Conservation (phyloP, 2,329 filamentous ascomycete genomes). For the Venturia nashicola region DNA sequence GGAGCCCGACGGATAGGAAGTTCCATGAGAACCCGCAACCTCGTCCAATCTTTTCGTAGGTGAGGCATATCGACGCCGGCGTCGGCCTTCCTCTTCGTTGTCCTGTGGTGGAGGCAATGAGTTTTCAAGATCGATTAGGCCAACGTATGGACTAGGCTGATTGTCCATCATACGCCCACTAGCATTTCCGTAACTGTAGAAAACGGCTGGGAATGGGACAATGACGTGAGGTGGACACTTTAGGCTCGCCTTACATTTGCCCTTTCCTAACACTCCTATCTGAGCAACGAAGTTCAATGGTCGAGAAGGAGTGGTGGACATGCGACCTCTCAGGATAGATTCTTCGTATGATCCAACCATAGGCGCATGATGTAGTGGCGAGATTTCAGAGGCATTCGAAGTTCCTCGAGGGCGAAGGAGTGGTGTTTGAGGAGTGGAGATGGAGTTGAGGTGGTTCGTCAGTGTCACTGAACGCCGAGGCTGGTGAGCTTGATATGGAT, state of each 20-base stretch:
- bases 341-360: slow-evolving; percentile 99
- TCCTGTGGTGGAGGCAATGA: neutral
- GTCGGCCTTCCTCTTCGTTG: neutral
- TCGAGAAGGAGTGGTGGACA: slow-evolving; percentile 92
- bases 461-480: slow-evolving; percentile 63
- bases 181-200: slow-evolving; percentile 71
- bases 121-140: slow-evolving; percentile 82
- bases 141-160: slow-evolving; percentile 91
- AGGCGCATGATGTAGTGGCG: slow-evolving; percentile 74
- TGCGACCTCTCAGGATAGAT: slow-evolving; percentile 83
- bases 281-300: slow-evolving; percentile 89
- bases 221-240: slow-evolving; percentile 84
- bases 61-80: slow-evolving; percentile 9
- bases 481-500: slow-evolving; percentile 66
- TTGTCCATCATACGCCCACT: slow-evolving; percentile 45
- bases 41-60: slow-evolving; percentile 14
- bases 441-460: slow-evolving; percentile 28
- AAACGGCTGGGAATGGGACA: slow-evolving; percentile 84
- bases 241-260: slow-evolving; percentile 75
- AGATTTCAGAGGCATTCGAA: slow-evolving; percentile 62
- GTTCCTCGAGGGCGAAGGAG: slow-evolving; percentile 46
- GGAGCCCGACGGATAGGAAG: neutral
- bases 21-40: neutral
- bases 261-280: slow-evolving; percentile 83
- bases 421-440: slow-evolving; percentile 31